These are phyloP conservation scores for Carallia pectinifolia DNA, from an alignment of 345 rosid species.

Conservation along the genomic window DNA sequence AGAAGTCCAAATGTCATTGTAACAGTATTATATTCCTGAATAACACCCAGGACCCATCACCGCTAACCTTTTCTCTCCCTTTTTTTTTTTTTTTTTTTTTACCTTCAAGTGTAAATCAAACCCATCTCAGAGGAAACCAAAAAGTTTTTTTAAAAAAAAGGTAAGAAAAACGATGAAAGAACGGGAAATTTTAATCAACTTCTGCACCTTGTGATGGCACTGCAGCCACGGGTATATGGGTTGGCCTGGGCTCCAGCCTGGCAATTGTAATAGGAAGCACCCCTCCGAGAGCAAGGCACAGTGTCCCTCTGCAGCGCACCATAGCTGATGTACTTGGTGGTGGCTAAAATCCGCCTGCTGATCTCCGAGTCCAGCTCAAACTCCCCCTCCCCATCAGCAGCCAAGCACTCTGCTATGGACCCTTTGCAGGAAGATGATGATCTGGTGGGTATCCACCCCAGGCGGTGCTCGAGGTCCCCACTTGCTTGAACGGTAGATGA, in stretches of 20 bases:
- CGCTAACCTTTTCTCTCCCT: neutral
- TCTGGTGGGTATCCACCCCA: conserved; percentile 50
- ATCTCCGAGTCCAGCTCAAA: conserved; percentile 73
- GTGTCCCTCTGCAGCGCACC: conserved; percentile 84
- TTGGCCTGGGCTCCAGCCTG: conserved; percentile 69
- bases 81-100: neutral
- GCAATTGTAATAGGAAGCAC: conserved; percentile 97
- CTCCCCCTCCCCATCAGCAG: conserved; percentile 55
- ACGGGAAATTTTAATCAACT: conserved; percentile 7
- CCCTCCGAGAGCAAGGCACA: conserved; percentile 93
- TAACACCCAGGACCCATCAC: conserved; percentile 11
- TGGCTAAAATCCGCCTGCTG: conserved; percentile 78
- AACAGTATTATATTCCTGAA: conserved; percentile 17
- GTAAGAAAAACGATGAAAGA: conserved; percentile 23
- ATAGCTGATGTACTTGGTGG: conserved; percentile 76
- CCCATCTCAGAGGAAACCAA: neutral
- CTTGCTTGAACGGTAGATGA: conserved; percentile 38
- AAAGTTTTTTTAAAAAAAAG: neutral
- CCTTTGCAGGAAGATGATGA: conserved; percentile 46
- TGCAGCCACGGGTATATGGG: conserved; percentile 90
- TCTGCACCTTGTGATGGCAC: conserved; percentile 82
- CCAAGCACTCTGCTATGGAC: conserved; percentile 52
- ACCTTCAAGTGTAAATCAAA: conserved; percentile 18
- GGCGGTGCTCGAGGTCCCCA: conserved; percentile 36
- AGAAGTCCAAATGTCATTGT: conserved; percentile 6